phyloP scores from a whole-genome alignment of 371 early-diverging fungal species.

The Mucor plumbeus region DNA sequence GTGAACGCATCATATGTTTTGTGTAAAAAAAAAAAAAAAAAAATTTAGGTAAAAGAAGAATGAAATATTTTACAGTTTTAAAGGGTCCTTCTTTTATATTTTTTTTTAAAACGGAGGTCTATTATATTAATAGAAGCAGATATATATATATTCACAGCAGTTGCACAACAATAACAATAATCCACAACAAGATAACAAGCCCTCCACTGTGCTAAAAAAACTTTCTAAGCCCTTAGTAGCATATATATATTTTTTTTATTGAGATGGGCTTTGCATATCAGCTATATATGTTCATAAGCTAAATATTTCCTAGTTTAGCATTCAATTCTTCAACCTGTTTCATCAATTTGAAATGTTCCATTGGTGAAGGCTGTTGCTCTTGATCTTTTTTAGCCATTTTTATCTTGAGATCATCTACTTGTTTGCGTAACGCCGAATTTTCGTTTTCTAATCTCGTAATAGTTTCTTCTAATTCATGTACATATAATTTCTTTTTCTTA shows the following conservation, averaged over 20 bases:
- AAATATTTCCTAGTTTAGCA: conserved; percentile 57
- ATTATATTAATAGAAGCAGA: not conserved
- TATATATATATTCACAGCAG: not conserved
- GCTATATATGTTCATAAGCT: not conserved
- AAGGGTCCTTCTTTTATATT: conserved; percentile 14
- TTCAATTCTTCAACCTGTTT: conserved; percentile 69
- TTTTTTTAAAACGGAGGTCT: conserved; percentile 1
- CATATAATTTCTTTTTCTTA: conserved; percentile 81
- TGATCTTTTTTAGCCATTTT: conserved; percentile 39
- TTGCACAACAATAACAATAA: not conserved
- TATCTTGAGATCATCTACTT: conserved; percentile 58
- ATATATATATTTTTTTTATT: not conserved
- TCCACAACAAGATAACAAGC: conserved; percentile 1
- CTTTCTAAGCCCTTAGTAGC: not conserved
- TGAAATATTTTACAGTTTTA: not conserved
- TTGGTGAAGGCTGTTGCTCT: conserved; percentile 20
- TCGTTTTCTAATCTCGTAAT: conserved; percentile 64
- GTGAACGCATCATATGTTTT: conserved; percentile 22
- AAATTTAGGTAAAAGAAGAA: not conserved
- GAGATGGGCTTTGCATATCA: not conserved
- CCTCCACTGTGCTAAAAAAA: not conserved
- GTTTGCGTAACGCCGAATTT: conserved; percentile 63
- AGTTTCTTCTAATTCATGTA: conserved; percentile 71
- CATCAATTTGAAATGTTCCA: conserved; percentile 58
- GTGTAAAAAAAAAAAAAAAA: conserved; percentile 11